A percentile compares a stretch with the other conserved stretches of the same genome.
phyloP scores from a whole-genome alignment of 257 asterid species.

The Solanum chaucha region DNA sequence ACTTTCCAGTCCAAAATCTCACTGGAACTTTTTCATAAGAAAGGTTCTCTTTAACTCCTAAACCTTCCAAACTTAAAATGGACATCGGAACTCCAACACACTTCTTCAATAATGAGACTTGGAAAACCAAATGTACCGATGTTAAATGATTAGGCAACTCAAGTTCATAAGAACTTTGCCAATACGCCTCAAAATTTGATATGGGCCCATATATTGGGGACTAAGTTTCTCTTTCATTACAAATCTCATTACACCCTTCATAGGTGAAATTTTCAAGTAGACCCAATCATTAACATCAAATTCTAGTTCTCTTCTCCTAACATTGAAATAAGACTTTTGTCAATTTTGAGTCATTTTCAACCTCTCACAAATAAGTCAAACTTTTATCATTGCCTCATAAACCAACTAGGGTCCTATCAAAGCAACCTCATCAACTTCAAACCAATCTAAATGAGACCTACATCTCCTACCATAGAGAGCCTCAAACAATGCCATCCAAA shows the following conservation, averaged over 20 bases:
- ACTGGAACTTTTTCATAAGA: background rate
- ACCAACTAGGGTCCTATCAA: background rate
- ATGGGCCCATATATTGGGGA: background rate
- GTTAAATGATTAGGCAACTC: background rate
- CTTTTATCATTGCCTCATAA: background rate
- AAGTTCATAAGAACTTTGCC: background rate
- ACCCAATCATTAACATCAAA: background rate
- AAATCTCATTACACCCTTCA: background rate
- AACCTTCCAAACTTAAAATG: background rate
- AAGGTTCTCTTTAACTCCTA: background rate
- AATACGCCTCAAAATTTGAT: no score
- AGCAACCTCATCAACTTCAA: background rate
- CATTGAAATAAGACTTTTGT: background rate
- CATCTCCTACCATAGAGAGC: background rate
- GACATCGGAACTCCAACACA: background rate
- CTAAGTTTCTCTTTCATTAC: background rate
- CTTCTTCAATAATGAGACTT: background rate
- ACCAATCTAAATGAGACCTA: background rate
- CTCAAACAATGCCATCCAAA: background rate
- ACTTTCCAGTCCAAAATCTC: background rate
- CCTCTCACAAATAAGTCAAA: background rate
- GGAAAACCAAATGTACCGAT: background rate
- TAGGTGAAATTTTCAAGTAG: background rate
- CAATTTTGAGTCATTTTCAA: background rate
- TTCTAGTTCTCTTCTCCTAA: background rate